Base-by-base conservation (phyloP, 306 rosid genomes). In the Acacia acuminata region DNA sequence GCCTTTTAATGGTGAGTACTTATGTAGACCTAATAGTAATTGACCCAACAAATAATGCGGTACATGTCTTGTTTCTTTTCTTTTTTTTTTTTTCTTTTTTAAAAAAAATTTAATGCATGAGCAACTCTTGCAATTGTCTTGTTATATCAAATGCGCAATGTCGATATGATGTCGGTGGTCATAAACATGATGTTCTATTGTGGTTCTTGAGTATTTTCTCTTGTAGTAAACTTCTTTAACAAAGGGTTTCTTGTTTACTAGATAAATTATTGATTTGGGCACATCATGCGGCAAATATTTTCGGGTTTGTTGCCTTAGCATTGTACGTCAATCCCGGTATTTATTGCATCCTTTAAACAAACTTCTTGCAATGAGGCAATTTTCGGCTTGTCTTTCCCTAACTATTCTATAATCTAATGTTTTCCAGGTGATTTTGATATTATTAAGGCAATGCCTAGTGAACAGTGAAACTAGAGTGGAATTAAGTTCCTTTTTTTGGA, bases 221-320 rank as follows among this genome's bases (percentile, higher is more conserved):
- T 1, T 40, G 42, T 71, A 47, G 5, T 19, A 20, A 55, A 20
- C 34, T 17, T 20, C 27, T 24, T 34, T 68, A 71, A 43, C 79
- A 1, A 48, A 0, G 5, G 55, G 19, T 73, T 53, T 20, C 30
- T 74, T 73, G 2, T 30, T 27, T 50, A 19, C 2, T 77, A 91
- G 97, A 91, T 88, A 93, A 91, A n/a, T n/a, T 8, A 96, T 93
- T 6, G 97, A 93, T 55, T 84, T 93, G 75, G 97, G 96, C 38
- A 93, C 96, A 0, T 96, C 97, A n/a, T 93, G 96, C 6, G 96
- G 97, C 4, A 93, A 91, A 38, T 93, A 90, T 71, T 93, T 48
- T 86, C 88, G 97, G 81, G 97, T 93, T 32, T 93, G 94, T 87
- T 93, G 97, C 84, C 96, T 93, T 27, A 93, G 97, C 86, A 91